Evolutionary conservation across 495 filamentous ascomycete species (phyloP).

Genomic region (Hapsidospora chrysogenum): DNA sequence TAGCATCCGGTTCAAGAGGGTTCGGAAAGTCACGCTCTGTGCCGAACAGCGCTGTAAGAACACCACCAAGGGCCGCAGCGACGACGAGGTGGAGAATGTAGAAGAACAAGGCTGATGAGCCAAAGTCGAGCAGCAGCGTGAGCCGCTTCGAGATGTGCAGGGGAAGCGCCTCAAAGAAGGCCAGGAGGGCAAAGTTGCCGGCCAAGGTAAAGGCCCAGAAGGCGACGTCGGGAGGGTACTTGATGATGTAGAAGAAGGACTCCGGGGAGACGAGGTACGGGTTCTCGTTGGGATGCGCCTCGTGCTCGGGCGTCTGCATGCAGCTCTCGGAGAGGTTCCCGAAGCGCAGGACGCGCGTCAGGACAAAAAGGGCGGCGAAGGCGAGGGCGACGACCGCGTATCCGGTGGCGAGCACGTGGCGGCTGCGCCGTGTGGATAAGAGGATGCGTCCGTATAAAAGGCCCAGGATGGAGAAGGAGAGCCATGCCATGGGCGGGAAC

Average conservation of each 20-base stretch:
- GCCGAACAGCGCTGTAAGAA: slow-evolving; percentile 5
- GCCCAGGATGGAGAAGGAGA: slow-evolving; percentile 18
- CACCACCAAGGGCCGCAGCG: slow-evolving; percentile 2
- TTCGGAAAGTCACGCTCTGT: slow-evolving; percentile 1
- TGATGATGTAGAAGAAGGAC: slow-evolving; percentile 19
- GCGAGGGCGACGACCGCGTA: slow-evolving; percentile 7
- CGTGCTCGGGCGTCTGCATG: slow-evolving; percentile 13
- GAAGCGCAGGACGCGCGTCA: slow-evolving; percentile 11
- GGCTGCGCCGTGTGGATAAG: slow-evolving; percentile 10
- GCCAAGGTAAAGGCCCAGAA: slow-evolving; percentile 17
- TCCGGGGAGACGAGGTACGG: slow-evolving; percentile 12
- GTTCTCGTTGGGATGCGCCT: slow-evolving; percentile 5
- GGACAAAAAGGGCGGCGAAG: slow-evolving; percentile 9
- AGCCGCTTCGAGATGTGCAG: slow-evolving; percentile 5
- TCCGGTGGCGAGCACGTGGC: slow-evolving; percentile 6
- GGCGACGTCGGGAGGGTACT: slow-evolving; percentile 19
- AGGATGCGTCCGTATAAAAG: slow-evolving; percentile 17
- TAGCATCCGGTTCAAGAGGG: slow-evolving; percentile 1
- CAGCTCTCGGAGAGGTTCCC: slow-evolving; percentile 19
- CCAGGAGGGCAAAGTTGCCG: slow-evolving; percentile 13
- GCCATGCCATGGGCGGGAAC: slow-evolving; percentile 18
- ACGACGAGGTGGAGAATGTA: slow-evolving; percentile 13
- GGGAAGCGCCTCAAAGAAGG: slow-evolving; percentile 11
- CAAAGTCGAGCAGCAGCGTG: slow-evolving; percentile 12
- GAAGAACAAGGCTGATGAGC: slow-evolving; percentile 19